A percentile compares a stretch with the other conserved stretches of the same genome.
Evolutionary conservation across 2,329 filamentous ascomycete species (phyloP).

Genomic region (Colletotrichum salicis): DNA sequence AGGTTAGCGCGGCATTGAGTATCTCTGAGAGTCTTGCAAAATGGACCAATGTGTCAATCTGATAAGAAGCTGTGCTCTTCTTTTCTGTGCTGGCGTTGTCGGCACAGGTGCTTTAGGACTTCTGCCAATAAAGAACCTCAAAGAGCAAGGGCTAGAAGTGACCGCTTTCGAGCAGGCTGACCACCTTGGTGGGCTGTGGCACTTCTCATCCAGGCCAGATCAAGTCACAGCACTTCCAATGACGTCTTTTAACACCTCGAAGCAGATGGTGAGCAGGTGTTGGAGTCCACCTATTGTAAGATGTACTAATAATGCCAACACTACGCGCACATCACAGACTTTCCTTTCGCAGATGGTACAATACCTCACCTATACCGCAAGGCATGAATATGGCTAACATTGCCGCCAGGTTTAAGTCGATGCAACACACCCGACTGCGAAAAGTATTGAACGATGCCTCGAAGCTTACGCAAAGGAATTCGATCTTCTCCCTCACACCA

Average conservation of each 20-base stretch:
- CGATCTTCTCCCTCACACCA: slow-evolving; percentile 44
- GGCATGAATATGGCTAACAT: neutral
- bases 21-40: neutral
- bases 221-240: slow-evolving; percentile 25
- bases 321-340: slow-evolving; percentile 32
- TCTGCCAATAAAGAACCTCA: slow-evolving; percentile 34
- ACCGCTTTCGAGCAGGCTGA: slow-evolving; percentile 31
- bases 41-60: neutral
- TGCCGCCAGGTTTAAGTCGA: slow-evolving; percentile 36
- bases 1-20: neutral
- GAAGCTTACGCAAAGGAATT: slow-evolving; percentile 53
- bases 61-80: neutral
- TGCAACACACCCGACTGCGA: slow-evolving; percentile 39
- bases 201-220: neutral
- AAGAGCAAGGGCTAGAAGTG: slow-evolving; percentile 31
- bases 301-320: neutral
- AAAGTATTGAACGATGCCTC: slow-evolving; percentile 48
- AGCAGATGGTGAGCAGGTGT: slow-evolving; percentile 12
- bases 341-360: slow-evolving; percentile 13
- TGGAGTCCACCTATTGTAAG: fast-evolving
- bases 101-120: slow-evolving; percentile 34
- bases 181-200: slow-evolving; percentile 35
- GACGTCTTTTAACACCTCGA: slow-evolving; percentile 34
- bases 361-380: neutral
- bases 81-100: slow-evolving; percentile 39